Base-by-base conservation (phyloP, 1,284 basidiomycete genomes). In the Ceratobasidium sp. region DNA sequence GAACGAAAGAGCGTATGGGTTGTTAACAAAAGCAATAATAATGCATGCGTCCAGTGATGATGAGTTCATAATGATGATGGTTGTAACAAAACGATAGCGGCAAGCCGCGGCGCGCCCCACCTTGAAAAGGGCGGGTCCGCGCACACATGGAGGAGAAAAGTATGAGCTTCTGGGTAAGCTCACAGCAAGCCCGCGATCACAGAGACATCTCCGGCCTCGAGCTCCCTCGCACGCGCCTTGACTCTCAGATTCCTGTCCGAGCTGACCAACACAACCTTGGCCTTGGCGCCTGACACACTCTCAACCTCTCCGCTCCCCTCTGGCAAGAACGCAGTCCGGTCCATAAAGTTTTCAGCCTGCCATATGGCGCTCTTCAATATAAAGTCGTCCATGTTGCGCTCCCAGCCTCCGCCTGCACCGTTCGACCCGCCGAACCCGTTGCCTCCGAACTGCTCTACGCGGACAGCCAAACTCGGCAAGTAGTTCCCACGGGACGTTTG, bases 401-500 rank as follows among this genome's bases (percentile, higher is more conserved):
- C 92, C 81, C 85, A 85, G 0, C 85, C 84, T 41, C 81, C 83
- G 46, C 82, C 82, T 41, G 57, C 57, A n/a, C 57, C 57, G n/a
- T 59, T 59, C 38, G 21, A 21, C 57, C 57, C 57, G n/a, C n/a
- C n/a, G 66, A 83, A 82, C 23, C 84, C 80, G 26, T 59, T 63
- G 77, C 96, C 94, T 75, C 94, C 91, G 75, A 97, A 88, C 74
- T 93, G 87, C 81, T 99, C 97, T 1, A 88, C 91, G 14, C 96
- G 89, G 49, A 98, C 89, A 76, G 84, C 90, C 43, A 99, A 86
- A 63, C 92, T 92, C 1, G 87, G 86, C 1, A 99, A 86, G 80
- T 98, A 98, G 80, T 98, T 99, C 77, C 97, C 97, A 74, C 91
- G 91, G 16, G 92, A 93, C 0, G 98, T 99, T 82, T 96, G 95